Evolutionary conservation across 164 flowering plant genomes (phyloP).

Genomic region (Warburgia ugandensis): DNA sequence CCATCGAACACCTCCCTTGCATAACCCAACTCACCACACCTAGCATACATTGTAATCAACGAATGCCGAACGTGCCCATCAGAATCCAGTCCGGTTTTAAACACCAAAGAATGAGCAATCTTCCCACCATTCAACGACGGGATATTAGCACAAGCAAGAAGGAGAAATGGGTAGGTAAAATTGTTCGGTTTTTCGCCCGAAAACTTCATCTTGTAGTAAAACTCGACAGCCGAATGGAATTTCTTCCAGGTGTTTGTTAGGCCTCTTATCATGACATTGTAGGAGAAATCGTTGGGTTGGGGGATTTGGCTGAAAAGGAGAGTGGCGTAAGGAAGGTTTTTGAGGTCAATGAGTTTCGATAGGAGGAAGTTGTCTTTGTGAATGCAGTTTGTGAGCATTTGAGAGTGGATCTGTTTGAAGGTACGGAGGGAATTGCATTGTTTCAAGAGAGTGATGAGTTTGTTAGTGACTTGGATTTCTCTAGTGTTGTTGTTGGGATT

Average conservation of each 20-base stretch:
- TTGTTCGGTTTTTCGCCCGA: constrained; percentile 33
- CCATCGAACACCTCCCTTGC: constrained; percentile 31
- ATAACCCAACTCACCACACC: constrained; percentile 21
- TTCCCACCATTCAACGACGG: constrained; percentile 17
- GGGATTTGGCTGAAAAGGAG: constrained; percentile 35
- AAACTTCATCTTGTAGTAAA: constrained; percentile 38
- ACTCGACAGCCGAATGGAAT: constrained; percentile 23
- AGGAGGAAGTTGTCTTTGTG: constrained; percentile 43
- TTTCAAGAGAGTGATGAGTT: constrained; percentile 25
- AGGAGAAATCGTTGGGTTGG: constrained; percentile 39
- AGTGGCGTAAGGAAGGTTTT: constrained; percentile 36
- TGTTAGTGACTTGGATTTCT: constrained; percentile 6
- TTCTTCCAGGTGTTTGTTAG: constrained; percentile 43
- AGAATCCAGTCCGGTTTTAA: constrained; percentile 23
- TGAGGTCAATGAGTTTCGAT: constrained; percentile 40
- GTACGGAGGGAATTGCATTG: constrained; percentile 29
- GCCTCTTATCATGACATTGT: constrained; percentile 64
- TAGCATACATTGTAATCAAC: constrained; percentile 30
- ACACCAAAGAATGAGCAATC: constrained; percentile 28
- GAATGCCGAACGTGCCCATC: constrained; percentile 30
- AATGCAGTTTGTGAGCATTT: constrained; percentile 33
- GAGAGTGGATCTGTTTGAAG: constrained; percentile 21
- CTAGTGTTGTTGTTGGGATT: not conserved
- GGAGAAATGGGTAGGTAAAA: constrained; percentile 35
- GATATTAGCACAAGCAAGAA: constrained; percentile 34